These are phyloP conservation scores for Hemileccinum rubropunctum DNA, from an alignment of 768 basidiomycete genomes.

Conservation along the genomic window DNA sequence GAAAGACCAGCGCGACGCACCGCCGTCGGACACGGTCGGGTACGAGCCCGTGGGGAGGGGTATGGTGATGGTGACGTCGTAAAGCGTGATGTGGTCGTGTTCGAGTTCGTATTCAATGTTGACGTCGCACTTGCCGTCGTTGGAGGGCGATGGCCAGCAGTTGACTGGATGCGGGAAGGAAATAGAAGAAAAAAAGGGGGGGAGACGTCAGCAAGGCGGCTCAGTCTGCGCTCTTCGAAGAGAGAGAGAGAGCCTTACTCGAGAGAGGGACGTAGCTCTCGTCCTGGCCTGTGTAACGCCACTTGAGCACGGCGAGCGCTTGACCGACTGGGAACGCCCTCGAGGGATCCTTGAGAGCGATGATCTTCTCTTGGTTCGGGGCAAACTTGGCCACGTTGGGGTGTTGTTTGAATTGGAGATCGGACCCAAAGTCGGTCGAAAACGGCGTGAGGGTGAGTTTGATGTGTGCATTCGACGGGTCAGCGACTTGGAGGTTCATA, in stretches of 20 bases:
- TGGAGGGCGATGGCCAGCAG: slow-evolving; percentile 93
- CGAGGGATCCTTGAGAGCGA: slow-evolving; percentile 82
- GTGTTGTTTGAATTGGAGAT: slow-evolving; percentile 94
- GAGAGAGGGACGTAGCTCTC: slow-evolving; percentile 90
- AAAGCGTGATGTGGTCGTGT: slow-evolving; percentile 72
- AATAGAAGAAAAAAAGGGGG: background rate
- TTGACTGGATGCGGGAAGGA: slow-evolving; percentile 59
- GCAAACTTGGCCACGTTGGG: slow-evolving; percentile 89
- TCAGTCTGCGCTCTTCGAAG: too few relatives aligned
- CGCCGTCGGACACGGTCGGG: slow-evolving; percentile 67
- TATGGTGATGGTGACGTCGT: slow-evolving; percentile 87
- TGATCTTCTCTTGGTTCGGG: slow-evolving; percentile 59
- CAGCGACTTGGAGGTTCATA: slow-evolving; percentile 86
- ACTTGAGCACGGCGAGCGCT: slow-evolving; percentile 83
- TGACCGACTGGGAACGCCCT: slow-evolving; percentile 87
- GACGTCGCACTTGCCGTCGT: slow-evolving; percentile 90
- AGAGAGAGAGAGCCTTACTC: slow-evolving; percentile 50
- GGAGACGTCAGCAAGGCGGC: background rate
- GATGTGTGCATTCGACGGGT: slow-evolving; percentile 69
- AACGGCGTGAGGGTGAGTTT: slow-evolving; percentile 61
- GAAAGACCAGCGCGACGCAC: slow-evolving; percentile 72
- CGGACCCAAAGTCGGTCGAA: slow-evolving; percentile 57
- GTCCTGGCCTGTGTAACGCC: slow-evolving; percentile 88
- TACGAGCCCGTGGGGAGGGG: slow-evolving; percentile 88
- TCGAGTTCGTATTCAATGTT: slow-evolving; percentile 98